Evolutionary conservation across 768 basidiomycete species (phyloP).

Genomic region (Hebeloma cylindrosporum): DNA sequence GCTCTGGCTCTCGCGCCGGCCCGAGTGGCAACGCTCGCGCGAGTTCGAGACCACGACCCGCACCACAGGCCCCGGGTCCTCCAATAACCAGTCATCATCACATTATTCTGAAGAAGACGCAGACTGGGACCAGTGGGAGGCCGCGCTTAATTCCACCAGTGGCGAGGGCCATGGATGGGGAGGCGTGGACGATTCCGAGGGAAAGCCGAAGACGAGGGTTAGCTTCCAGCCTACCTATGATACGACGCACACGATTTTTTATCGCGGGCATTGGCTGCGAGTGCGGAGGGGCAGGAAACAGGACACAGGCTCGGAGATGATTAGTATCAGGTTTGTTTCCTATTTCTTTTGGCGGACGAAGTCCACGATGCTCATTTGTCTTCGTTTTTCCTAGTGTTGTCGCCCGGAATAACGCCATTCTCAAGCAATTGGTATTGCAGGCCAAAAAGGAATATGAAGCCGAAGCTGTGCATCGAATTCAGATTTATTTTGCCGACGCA

Average conservation of each 20-base stretch:
- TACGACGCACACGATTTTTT: conserved; percentile 87
- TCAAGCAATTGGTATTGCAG: conserved; percentile 86
- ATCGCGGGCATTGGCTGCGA: conserved; percentile 81
- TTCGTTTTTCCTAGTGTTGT: conserved; percentile 55
- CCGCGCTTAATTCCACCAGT: conserved; percentile 14
- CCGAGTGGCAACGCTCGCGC: conserved; percentile 87
- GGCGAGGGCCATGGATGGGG: conserved; percentile 9
- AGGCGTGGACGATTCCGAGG: conserved; percentile 35
- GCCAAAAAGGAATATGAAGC: conserved; percentile 91
- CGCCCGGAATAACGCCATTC: conserved; percentile 77
- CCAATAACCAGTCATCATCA: conserved; percentile 16
- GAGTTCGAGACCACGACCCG: conserved; percentile 90
- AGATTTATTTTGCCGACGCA: conserved; percentile 87
- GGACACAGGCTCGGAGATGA: conserved; percentile 64
- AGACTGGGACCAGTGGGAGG: conserved; percentile 37
- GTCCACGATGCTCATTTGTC: background rate
- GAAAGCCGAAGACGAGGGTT: conserved; percentile 68
- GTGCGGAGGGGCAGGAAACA: conserved; percentile 69
- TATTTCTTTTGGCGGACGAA: background rate
- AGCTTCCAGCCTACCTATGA: conserved; percentile 88
- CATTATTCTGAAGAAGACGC: conserved; percentile 43
- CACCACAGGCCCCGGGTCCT: conserved; percentile 54
- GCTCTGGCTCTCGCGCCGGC: conserved; percentile 82
- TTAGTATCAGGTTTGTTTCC: conserved; percentile 65
- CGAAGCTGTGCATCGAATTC: conserved; percentile 82